Evolutionary conservation across 495 filamentous ascomycete species (phyloP), one percentile per base, ranked within the genome.

Genomic region (Penicillium subrubescens): DNA sequence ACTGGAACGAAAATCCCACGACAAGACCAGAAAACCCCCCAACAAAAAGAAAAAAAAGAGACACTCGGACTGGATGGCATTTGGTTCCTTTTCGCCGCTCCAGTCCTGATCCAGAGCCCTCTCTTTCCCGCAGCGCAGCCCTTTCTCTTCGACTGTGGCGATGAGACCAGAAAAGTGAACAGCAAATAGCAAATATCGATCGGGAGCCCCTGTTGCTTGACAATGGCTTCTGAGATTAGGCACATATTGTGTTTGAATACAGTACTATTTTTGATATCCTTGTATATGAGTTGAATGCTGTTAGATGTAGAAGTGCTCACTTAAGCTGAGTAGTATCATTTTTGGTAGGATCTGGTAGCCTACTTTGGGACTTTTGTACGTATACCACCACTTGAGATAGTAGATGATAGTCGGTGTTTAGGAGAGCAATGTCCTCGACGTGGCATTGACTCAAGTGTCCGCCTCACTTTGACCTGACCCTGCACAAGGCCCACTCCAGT

Each of bases 71-170:
- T 69, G 71, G 71, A 68, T 67, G 71, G 71, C 70, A 72, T 74
- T 74, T 74, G 71, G 71, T 74, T 74, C 71, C 71, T 74, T 74
- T 74, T 74, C 69, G 70, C 71, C 71, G 50, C 43, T 68, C 65
- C 66, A 69, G 69, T 69, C 71, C 69, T 72, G 64, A 71, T 61
- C 58, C 63, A 50, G 50, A 54, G 51, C 51, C 63, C 63, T 64
- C 62, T 59, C 64, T 57, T 39, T 39, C 33, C 21, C 29, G 34
- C 53, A 39, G 34, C 59, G 60, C 64, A 65, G 58, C 60, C 53
- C 39, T 57, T 65, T 59, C 57, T 58, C 61, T 55, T 59, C 58
- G 67, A 61, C 57, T 62, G 70, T 66, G 68, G 66, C 54, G 64
- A 67, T 69, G 69, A 70, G 71, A 70, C 61, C 57, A 67, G 71